Evolutionary conservation across 176 grass and related monocot species (phyloP), one percentile per base, ranked within the genome.

Genomic region (Cocos nucifera): DNA sequence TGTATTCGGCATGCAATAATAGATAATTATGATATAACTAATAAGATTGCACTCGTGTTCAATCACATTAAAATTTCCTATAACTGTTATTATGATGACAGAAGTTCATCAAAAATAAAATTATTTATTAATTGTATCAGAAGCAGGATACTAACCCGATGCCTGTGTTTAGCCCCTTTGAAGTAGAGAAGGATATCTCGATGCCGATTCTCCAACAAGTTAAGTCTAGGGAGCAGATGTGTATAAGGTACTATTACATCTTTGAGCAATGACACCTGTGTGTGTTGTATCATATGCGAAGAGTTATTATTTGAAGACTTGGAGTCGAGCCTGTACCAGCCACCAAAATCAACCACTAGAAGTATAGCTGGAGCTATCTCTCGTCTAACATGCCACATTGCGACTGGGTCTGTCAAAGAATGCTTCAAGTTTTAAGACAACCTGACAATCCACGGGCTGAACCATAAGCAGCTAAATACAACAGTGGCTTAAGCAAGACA

Each of bases 231-330:
- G 12, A 97, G 76, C 64, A 97, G 73, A 83, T 91, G 92, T 3
- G 87, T 97, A 75, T 97, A 97, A 27, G 92, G 92, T 65, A 97
- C 77, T 70, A 97, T 97, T 19, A 97, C 73, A 75, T 97, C 92
- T 73, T 97, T 97, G 28, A 90, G 84, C 54, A 90, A 78, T 55
- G 92, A 91, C 19, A 97, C 92, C 77, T 97, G 80, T 3, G 72
- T 88, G 26, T 97, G 86, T 0, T 88, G 80, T 82, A 97, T 90
- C 72, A 68, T 80, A 56, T 69, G 19, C 17, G 92, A 87, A 50
- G 58, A 61, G 57, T 76, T 80, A 58, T 22, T 27, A 73, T 56
- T 70, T 62, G 79, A 48, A 61, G 62, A 66, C 64, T 85, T 81
- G 39, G 78, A 88, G 75, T 97, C 87, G 5, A 85, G 17, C 54